Evolutionary conservation across 257 asterid genomes (phyloP), one percentile per base, ranked within the genome.

Genomic region (Solanum etuberosum): DNA sequence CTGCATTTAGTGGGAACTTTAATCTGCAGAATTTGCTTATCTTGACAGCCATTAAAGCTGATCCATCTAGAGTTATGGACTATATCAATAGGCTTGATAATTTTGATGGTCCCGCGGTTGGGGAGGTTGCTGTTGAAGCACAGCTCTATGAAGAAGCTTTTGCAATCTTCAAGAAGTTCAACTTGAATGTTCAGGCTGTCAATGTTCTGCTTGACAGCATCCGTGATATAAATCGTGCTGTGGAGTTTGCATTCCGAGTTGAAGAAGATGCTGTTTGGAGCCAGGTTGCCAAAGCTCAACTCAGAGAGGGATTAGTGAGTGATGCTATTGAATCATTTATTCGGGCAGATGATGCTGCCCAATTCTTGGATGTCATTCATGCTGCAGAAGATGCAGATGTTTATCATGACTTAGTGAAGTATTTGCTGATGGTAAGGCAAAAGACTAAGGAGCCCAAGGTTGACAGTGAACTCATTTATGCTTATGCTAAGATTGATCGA

Each of bases 191-290:
- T 67, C 99, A 94, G 95, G 99, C 99, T 86, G 99, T 96, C 74
- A 93, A 96, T 93, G 99, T 97, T 59, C 91, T 97, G 43, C 89
- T 97, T 90, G 99, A 97, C 86, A 93, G 93, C 86, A 96, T 97
- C 89, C 97, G 94, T 65, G 99, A 96, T 89, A 91, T 97, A 63
- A 97, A 94, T 91, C 98, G 99, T 42, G 96, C 99, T 3, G 99
- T 96, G 86, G 99, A 97, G 91, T 97, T 94, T 90, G 99, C 99
- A 40, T 97, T 89, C 93, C 98, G 99, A 82, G 99, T 97, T 87
- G 99, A 97, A 89, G 99, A 97, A 90, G 99, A 95, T 89, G 94
- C 96, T 71, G 99, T 97, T 35, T 97, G 99, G 99, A 97, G 99
- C 85, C 98, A 97, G 90, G 99, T 97, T 74, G 99, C 96, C 91